Evolutionary conservation across 2,329 filamentous ascomycete species (phyloP), one percentile per base, ranked within the genome.

Genomic region (Volutella citrinella): DNA sequence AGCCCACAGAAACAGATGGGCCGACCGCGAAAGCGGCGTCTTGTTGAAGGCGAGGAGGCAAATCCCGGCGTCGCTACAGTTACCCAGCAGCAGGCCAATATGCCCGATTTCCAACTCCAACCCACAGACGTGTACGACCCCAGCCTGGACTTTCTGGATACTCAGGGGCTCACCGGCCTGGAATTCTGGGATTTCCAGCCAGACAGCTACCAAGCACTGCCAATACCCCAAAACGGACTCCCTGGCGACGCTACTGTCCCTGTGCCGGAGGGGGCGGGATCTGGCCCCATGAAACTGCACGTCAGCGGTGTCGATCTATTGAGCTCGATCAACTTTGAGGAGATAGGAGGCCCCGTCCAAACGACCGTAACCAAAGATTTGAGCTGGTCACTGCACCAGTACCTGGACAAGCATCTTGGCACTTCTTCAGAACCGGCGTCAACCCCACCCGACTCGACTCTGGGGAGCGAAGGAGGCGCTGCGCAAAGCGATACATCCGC

Each of bases 1-100:
- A 82, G 78, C 7, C 64, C 69, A 10, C 80, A 82, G 54, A 83
- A 83, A 57, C 76, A 65, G 24, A 83, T 83, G 79, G 80, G 80
- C 5, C 67, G 80, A 25, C 80, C 80, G 15, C 65, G 78, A 35
- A 83, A 83, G 59, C 66, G 75, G 37, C 69, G 63, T 13, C 56
- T 57, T 25, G 43, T 56, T 19, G 65, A 68, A n/a, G 51, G 52
- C 18, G 64, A 68, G 11, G 21, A 39, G 16, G 7, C 21, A 10
- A 18, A 18, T 7, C 19, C 27, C 16, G 11, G 27, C 21, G 16
- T 19, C 10, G 16, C 29, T 8, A 26, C 32, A 18, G 21, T 10
- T 32, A 16, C 29, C 20, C 20, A 33, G 5, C 37, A 29, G 15
- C 26, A 21, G 15, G 17, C 28, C 11, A 16, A 6, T 7, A 23